Conservation (phyloP, 164 flowering plant genomes). For the Vitis vinifera region ASM3070453v1 NC_081805.1:12012501-12013000, state of each 20-base stretch:
- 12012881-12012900: constrained; percentile 91
- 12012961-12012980: not conserved
- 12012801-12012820: constrained; percentile 94
- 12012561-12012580: constrained; percentile 92
- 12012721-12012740: constrained; percentile 98
- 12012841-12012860: constrained; percentile 92
- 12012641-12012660: constrained; percentile 93
- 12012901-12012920: constrained; percentile 77
- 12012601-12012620: constrained; percentile 78
- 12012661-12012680: constrained; percentile 96
- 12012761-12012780: constrained; percentile 78
- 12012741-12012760: constrained; percentile 93
- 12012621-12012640: constrained; percentile 79
- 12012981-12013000: constrained; percentile 3
- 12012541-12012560: constrained; percentile 74
- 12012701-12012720: constrained; percentile 97
- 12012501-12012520: constrained; percentile 42
- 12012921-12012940: constrained; percentile 68
- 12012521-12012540: constrained; percentile 50
- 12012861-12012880: constrained; percentile 93
- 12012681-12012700: constrained; percentile 92
- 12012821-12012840: constrained; percentile 87
- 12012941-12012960: too few species aligned
- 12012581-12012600: constrained; percentile 88
- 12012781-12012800: constrained; percentile 90